Evolutionary conservation across 306 rosid genomes (phyloP).

Genomic region (Clitoria ternatea): DNA sequence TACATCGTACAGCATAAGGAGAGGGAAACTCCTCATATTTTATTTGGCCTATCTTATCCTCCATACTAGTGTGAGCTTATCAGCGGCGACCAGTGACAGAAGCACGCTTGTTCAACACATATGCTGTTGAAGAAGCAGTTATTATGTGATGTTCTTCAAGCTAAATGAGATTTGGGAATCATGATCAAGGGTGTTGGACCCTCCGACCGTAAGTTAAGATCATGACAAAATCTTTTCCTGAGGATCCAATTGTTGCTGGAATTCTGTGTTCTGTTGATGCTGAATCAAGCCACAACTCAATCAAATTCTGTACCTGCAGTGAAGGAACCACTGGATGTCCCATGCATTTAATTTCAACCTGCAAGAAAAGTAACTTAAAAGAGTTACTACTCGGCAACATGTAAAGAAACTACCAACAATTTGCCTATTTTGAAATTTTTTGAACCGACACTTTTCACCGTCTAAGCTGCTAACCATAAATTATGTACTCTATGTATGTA

Average conservation of each 20-base stretch:
- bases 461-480: too few relatives aligned
- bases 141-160: background rate
- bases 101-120: background rate
- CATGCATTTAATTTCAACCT: slow-evolving; percentile 80
- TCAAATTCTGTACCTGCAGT: slow-evolving; percentile 42
- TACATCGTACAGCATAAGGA: background rate
- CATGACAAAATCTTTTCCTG: slow-evolving; percentile 59
- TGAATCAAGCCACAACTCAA: slow-evolving; percentile 61
- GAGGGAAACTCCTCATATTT: background rate
- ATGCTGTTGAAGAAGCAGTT: background rate
- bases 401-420: background rate
- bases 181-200: slow-evolving; percentile 34
- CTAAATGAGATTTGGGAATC: background rate
- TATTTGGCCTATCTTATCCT: background rate
- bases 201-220: slow-evolving; percentile 60
- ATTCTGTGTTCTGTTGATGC: slow-evolving; percentile 39
- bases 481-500: too few relatives aligned
- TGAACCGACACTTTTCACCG: background rate
- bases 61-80: background rate
- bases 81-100: background rate
- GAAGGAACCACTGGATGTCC: slow-evolving; percentile 58
- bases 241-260: slow-evolving; percentile 49
- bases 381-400: background rate
- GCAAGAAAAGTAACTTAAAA: slow-evolving; percentile 4
- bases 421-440: background rate